Conservation (phyloP, 1,284 basidiomycete species). For the Marasmius fiardii region DNA sequence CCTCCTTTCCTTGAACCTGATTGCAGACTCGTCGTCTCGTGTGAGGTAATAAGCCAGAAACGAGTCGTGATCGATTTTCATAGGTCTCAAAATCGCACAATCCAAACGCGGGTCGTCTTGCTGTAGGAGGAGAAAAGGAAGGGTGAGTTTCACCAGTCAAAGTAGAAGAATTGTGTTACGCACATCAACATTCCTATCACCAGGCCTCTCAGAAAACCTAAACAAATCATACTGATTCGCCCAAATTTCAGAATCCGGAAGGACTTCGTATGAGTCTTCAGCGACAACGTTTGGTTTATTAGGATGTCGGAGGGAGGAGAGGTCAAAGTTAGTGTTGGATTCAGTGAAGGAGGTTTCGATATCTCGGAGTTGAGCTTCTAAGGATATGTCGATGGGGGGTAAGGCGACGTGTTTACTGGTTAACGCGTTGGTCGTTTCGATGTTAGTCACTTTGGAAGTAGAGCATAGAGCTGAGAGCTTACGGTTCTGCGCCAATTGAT, state of each 20-base stretch:
- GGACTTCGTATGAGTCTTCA: constrained; percentile 80
- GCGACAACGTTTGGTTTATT: constrained; percentile 77
- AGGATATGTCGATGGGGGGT: constrained; percentile 69
- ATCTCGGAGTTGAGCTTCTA: constrained; percentile 73
- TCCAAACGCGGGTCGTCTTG: constrained; percentile 75
- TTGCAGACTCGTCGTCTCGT: constrained; percentile 68
- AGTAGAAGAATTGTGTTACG: constrained; percentile 20
- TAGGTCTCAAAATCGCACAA: constrained; percentile 82
- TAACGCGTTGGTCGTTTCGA: constrained; percentile 4
- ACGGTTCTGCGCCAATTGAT: constrained; percentile 53
- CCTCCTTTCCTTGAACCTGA: constrained; percentile 54
- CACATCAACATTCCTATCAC: constrained; percentile 67
- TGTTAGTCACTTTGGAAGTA: too few species aligned
- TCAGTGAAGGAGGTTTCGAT: constrained; percentile 82
- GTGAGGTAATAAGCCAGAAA: constrained; percentile 90
- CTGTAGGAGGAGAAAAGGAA: constrained; percentile 30
- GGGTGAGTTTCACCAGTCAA: neutral
- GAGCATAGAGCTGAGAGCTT: constrained; percentile 19
- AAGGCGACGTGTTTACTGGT: constrained; percentile 50
- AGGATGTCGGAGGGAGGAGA: constrained; percentile 68
- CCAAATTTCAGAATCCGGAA: constrained; percentile 88
- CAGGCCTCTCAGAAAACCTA: constrained; percentile 85
- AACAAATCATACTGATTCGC: constrained; percentile 88
- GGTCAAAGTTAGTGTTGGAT: constrained; percentile 55
- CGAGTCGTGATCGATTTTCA: constrained; percentile 83